phyloP scores from a whole-genome alignment of 495 filamentous ascomycete species.

The Penicillium alfredii region DNA sequence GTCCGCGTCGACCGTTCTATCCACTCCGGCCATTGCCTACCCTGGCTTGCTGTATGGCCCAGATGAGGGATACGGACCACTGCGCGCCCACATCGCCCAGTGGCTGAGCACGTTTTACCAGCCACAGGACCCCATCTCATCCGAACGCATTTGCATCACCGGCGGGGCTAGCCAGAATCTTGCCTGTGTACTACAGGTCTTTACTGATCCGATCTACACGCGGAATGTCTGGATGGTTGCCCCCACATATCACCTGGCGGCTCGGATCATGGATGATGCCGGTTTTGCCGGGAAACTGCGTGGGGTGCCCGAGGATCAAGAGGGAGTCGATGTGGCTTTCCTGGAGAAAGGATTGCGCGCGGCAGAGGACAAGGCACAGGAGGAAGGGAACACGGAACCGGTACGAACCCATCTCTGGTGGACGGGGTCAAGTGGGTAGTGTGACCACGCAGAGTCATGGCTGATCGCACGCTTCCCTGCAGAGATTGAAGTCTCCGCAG shows the following conservation, averaged over 20 bases:
- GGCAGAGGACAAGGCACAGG: conserved; percentile 27
- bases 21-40: conserved; percentile 47
- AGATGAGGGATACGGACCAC: conserved; percentile 64
- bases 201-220: conserved; percentile 72
- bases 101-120: conserved; percentile 66
- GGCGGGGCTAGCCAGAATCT: conserved; percentile 75
- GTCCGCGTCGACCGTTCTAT: conserved; percentile 52
- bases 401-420: conserved; percentile 25
- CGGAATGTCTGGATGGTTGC: conserved; percentile 70
- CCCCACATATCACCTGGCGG: conserved; percentile 75
- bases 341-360: conserved; percentile 46
- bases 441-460: neutral
- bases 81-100: conserved; percentile 55
- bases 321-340: conserved; percentile 60
- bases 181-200: conserved; percentile 64
- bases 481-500: conserved; percentile 37
- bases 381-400: conserved; percentile 29
- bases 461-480: conserved; percentile 9
- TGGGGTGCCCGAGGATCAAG: conserved; percentile 66
- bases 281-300: conserved; percentile 57
- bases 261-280: conserved; percentile 71
- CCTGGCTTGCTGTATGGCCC: conserved; percentile 69
- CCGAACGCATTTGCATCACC: conserved; percentile 69
- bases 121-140: conserved; percentile 31
- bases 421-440: neutral